Conservation (phyloP, 768 basidiomycete genomes). For the Auricularia heimuer region DNA sequence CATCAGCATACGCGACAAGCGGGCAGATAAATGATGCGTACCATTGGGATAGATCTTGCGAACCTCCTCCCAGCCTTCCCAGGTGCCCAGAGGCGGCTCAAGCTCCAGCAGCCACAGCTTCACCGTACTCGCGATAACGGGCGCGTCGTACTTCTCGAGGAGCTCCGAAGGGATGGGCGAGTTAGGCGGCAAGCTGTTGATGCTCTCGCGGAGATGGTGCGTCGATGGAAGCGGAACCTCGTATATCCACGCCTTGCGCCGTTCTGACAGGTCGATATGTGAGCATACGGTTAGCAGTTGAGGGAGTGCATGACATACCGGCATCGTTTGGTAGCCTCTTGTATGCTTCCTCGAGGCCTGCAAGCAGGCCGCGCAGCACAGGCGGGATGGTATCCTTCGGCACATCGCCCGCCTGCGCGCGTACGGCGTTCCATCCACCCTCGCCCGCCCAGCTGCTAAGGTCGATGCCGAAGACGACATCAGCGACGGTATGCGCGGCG, state of each 20-base stretch:
- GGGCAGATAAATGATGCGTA: constrained; percentile 15
- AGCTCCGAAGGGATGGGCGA: constrained; percentile 43
- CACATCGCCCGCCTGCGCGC: constrained; percentile 40
- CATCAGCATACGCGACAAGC: neutral
- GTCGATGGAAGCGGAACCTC: constrained; percentile 70
- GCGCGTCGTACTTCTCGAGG: constrained; percentile 68
- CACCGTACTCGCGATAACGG: constrained; percentile 73
- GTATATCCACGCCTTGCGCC: constrained; percentile 89
- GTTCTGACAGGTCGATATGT: constrained; percentile 36
- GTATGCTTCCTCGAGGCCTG: constrained; percentile 56
- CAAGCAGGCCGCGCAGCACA: constrained; percentile 59
- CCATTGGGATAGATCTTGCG: constrained; percentile 74
- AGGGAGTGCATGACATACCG: constrained; percentile 32
- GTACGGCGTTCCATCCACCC: constrained; percentile 55
- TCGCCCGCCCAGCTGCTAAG: constrained; percentile 80
- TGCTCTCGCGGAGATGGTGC: constrained; percentile 75
- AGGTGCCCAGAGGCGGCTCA: constrained; percentile 73
- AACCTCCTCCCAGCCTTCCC: constrained; percentile 89
- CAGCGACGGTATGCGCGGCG: constrained; percentile 69
- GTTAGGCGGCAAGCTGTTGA: constrained; percentile 62
- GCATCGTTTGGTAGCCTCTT: constrained; percentile 46
- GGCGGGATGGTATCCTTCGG: constrained; percentile 55
- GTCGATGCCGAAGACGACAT: constrained; percentile 88
- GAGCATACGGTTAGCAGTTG: too few species aligned
- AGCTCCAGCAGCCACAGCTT: constrained; percentile 92